Conservation (phyloP, 176 grass and related monocot genomes). For the Oryza nivara region DNA sequence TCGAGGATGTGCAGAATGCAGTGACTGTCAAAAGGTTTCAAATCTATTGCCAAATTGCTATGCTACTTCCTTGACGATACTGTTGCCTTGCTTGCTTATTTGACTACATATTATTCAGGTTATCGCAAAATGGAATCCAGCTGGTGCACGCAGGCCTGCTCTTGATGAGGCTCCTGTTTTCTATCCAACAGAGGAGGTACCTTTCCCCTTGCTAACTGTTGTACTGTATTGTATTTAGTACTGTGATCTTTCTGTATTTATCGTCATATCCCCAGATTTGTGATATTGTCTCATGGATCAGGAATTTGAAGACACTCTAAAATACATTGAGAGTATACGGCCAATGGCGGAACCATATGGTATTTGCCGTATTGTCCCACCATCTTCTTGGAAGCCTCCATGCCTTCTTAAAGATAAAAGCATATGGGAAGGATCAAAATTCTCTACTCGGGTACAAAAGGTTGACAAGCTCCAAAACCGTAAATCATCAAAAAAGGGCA, state of each 20-base stretch:
- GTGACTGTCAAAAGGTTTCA: conserved; percentile 74
- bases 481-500: conserved; percentile 62
- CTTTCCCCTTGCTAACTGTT: conserved; percentile 28
- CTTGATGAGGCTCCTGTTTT: conserved; percentile 88
- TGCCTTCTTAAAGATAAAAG: conserved; percentile 79
- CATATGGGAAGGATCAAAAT: conserved; percentile 76
- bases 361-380: conserved; percentile 94
- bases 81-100: conserved; percentile 27
- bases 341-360: conserved; percentile 74
- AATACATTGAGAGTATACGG: conserved; percentile 84
- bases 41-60: conserved; percentile 23
- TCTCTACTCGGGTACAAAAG: conserved; percentile 76
- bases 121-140: conserved; percentile 82
- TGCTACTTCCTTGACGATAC: conserved; percentile 16
- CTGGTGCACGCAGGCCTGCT: conserved; percentile 55
- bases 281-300: conserved; percentile 43
- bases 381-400: conserved; percentile 84
- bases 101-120: conserved; percentile 48
- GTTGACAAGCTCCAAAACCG: conserved; percentile 96
- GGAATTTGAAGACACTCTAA: conserved; percentile 91
- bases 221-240: conserved; percentile 8
- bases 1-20: conserved; percentile 76
- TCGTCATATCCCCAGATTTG: background rate
- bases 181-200: conserved; percentile 89
- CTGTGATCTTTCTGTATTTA: conserved; percentile 6